Evolutionary conservation across 257 asterid genomes (phyloP).

Genomic region (Lantana camara): DNA sequence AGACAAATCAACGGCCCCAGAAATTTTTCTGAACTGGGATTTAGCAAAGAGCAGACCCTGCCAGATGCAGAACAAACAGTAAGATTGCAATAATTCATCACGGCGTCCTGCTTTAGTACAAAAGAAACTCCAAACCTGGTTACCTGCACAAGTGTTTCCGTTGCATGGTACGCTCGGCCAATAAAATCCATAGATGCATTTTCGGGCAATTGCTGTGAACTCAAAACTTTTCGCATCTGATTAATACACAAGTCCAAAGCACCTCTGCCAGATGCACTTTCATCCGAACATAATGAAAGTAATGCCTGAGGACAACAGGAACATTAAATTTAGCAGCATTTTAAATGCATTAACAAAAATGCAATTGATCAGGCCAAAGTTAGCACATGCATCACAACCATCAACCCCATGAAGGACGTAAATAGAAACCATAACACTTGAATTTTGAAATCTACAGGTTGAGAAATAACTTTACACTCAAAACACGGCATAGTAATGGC

Average conservation of each 20-base stretch:
- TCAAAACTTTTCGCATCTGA: slow-evolving; percentile 86
- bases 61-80: slow-evolving; percentile 33
- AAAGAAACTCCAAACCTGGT: slow-evolving; percentile 24
- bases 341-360: slow-evolving; percentile 14
- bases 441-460: too few species aligned
- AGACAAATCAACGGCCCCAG: slow-evolving; percentile 74
- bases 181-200: slow-evolving; percentile 88
- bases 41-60: slow-evolving; percentile 86
- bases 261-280: slow-evolving; percentile 78
- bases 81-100: slow-evolving; percentile 14
- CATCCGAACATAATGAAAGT: slow-evolving; percentile 88
- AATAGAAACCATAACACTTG: slow-evolving; percentile 5
- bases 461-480: too few species aligned
- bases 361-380: slow-evolving; percentile 15
- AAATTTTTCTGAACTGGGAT: slow-evolving; percentile 82
- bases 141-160: slow-evolving; percentile 97
- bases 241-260: slow-evolving; percentile 85
- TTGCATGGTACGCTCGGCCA: slow-evolving; percentile 96
- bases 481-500: too few species aligned
- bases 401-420: slow-evolving; percentile 12
- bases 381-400: slow-evolving; percentile 10
- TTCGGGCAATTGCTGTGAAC: slow-evolving; percentile 79
- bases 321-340: slow-evolving; percentile 24
- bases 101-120: slow-evolving; percentile 22
- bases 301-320: slow-evolving; percentile 59